phyloP scores from a whole-genome alignment of 257 asterid genomes.

The Nicotiana undulata region DNA sequence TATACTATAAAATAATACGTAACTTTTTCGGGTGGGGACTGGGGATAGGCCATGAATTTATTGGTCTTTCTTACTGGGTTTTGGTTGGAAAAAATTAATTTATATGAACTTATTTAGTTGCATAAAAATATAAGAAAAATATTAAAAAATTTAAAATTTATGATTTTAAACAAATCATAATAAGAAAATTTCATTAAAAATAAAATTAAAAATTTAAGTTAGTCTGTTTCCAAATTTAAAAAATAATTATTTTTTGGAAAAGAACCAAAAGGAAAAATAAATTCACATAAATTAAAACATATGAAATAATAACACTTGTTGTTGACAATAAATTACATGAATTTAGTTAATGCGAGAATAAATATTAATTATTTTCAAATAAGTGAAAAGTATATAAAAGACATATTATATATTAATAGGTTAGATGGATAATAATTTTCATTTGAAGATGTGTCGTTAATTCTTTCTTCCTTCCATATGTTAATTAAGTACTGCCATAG shows the following conservation, averaged over 20 bases:
- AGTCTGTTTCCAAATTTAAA: too few relatives aligned
- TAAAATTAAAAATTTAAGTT: too few relatives aligned
- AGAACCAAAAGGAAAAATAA: too few relatives aligned
- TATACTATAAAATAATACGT: too few relatives aligned
- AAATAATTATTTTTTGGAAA: rapidly evolving
- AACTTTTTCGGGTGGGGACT: not conserved
- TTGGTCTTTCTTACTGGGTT: not conserved
- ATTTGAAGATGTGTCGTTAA: not conserved
- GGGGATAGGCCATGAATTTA: not conserved
- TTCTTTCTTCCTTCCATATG: not conserved
- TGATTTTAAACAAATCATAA: too few relatives aligned
- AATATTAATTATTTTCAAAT: not conserved
- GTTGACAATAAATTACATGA: not conserved
- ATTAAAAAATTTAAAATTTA: too few relatives aligned
- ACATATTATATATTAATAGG: too few relatives aligned
- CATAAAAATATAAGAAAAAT: too few relatives aligned
- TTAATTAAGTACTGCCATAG: not conserved
- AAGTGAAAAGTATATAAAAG: not conserved
- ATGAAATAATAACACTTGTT: too few relatives aligned
- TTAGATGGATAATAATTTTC: not conserved
- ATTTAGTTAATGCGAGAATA: not conserved
- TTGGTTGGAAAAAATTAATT: too few relatives aligned
- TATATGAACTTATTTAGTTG: too few relatives aligned
- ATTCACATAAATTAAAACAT: too few relatives aligned
- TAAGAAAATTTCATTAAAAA: rapidly evolving